phyloP scores from a whole-genome alignment of 164 flowering plant genomes.

The Vitis cinerea region DNA sequence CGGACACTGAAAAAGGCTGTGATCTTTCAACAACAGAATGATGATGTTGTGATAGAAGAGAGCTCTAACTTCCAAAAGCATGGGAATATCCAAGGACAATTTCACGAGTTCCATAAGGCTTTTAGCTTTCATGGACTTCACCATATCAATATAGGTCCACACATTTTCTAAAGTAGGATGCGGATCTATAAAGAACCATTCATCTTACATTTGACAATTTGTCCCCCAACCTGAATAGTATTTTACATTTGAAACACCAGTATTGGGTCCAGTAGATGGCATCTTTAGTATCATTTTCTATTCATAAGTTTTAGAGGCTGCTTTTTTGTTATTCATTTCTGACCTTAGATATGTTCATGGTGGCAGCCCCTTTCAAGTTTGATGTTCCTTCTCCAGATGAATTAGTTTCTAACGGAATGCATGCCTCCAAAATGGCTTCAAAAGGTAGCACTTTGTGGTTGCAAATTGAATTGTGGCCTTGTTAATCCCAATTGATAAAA shows the following conservation, averaged over 20 bases:
- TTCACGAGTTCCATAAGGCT: conserved; percentile 44
- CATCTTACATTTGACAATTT: conserved; percentile 2
- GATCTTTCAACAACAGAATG: conserved; percentile 40
- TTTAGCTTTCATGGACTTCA: conserved; percentile 32
- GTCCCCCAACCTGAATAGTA: not conserved
- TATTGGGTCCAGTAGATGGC: not conserved
- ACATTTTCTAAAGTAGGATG: conserved; percentile 17
- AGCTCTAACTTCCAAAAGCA: conserved; percentile 32
- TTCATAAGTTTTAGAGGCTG: not conserved
- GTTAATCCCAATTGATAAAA: too few species aligned
- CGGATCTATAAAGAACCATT: not conserved
- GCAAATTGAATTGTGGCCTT: conserved; percentile 1
- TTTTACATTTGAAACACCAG: not conserved
- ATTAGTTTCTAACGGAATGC: conserved; percentile 53
- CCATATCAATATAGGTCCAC: conserved; percentile 63
- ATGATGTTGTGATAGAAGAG: conserved; percentile 36
- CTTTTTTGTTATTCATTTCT: conserved; percentile 3
- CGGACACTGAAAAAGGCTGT: conserved; percentile 41
- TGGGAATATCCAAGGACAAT: conserved; percentile 44
- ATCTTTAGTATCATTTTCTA: not conserved
- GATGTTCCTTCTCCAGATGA: conserved; percentile 83
- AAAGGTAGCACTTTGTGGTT: conserved; percentile 44
- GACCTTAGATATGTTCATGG: conserved; percentile 13
- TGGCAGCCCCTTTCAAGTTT: conserved; percentile 81
- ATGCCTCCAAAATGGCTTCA: conserved; percentile 36